Percentiles rank a stretch among this genome's conserved stretches.
phyloP scores from a whole-genome alignment of 169 alveolate species.

The Theileria equi region DNA sequence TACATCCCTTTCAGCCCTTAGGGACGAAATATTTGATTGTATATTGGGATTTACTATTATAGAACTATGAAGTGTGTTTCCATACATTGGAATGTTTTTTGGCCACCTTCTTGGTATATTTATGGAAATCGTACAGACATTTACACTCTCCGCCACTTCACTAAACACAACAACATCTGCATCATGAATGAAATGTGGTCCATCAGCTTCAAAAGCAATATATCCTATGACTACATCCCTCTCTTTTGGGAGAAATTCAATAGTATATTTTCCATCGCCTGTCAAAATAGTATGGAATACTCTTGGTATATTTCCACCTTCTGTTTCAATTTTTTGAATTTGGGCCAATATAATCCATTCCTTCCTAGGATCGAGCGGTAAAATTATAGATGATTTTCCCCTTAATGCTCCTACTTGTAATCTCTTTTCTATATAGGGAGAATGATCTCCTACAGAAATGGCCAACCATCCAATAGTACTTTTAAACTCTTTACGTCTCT shows the following conservation, averaged over 20 bases:
- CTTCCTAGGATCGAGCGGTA: slow-evolving; percentile 44
- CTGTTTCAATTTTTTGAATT: slow-evolving; percentile 4
- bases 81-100: background rate
- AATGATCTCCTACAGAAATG: slow-evolving; percentile 49
- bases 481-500: background rate
- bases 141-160: background rate
- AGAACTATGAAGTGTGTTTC: background rate
- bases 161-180: background rate
- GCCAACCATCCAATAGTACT: slow-evolving; percentile 23
- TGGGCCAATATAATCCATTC: slow-evolving; percentile 44
- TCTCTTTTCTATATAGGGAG: slow-evolving; percentile 1
- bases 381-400: background rate
- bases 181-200: background rate
- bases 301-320: background rate
- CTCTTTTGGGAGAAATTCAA: background rate
- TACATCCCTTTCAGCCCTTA: background rate
- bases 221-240: slow-evolving; percentile 20
- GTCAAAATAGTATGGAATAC: background rate
- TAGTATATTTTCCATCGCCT: background rate
- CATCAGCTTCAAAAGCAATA: slow-evolving; percentile 21
- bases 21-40: background rate
- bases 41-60: slow-evolving; percentile 1
- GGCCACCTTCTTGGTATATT: slow-evolving; percentile 33
- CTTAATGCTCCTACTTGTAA: slow-evolving; percentile 14
- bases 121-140: background rate